Evolutionary conservation across 768 basidiomycete genomes (phyloP).

Genomic region (Botryobasidium botryosum): DNA sequence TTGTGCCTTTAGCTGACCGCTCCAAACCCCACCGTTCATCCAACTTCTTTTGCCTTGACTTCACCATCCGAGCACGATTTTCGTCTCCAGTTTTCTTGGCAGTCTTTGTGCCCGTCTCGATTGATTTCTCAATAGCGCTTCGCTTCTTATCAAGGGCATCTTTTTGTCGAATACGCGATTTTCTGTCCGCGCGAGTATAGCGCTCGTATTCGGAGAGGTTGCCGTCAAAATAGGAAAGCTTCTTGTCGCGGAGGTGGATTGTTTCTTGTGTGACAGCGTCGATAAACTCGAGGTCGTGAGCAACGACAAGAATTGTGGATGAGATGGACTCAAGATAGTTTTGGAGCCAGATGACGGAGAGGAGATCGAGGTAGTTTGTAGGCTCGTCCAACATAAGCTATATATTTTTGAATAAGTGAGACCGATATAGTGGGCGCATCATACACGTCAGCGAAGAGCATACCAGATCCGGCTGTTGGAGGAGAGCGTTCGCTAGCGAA

Average conservation of each 20-base stretch:
- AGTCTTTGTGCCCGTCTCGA: conserved; percentile 31
- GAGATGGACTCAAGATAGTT: conserved; percentile 27
- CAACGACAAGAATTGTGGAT: conserved; percentile 40
- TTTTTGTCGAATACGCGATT: conserved; percentile 25
- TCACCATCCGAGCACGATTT: conserved; percentile 35
- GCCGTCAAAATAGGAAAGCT: conserved; percentile 39
- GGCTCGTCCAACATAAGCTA: conserved; percentile 13
- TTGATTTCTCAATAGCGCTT: conserved; percentile 35
- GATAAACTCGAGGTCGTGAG: conserved; percentile 49
- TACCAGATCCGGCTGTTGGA: conserved; percentile 31
- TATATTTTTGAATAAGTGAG: too few species aligned
- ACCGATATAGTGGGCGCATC: too few species aligned
- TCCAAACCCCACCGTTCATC: conserved; percentile 25
- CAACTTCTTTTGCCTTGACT: conserved; percentile 42
- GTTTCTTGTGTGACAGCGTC: conserved; percentile 43
- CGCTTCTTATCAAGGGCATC: conserved; percentile 29
- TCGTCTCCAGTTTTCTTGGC: conserved; percentile 46
- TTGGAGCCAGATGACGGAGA: conserved; percentile 21
- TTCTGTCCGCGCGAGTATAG: conserved; percentile 25
- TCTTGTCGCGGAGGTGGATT: conserved; percentile 37
- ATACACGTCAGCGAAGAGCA: neutral
- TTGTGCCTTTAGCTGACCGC: conserved; percentile 25
- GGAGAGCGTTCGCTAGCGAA: conserved; percentile 39
- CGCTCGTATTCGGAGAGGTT: conserved; percentile 34
- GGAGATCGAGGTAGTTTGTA: conserved; percentile 25